Evolutionary conservation across 768 basidiomycete genomes (phyloP), one percentile per base, ranked within the genome.

Genomic region (Russula compacta): DNA sequence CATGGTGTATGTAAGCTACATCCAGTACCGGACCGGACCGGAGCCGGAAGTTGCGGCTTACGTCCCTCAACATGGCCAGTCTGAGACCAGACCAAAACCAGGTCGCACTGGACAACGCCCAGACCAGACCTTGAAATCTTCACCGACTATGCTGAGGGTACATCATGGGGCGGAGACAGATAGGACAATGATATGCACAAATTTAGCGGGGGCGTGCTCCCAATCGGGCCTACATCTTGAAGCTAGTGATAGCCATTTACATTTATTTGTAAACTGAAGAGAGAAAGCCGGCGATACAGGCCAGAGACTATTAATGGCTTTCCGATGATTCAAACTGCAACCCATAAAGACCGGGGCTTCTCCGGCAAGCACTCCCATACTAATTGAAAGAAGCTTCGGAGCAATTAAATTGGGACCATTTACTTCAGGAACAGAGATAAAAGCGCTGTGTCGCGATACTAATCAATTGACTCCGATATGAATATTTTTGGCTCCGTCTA

Each of bases 401-500:
- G 43, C 47, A 55, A 55, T 55, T 36, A 14, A 48, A 40, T 60
- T 40, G n/a, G 35, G 42, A 17, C 33, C 33, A 53, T 29, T 48
- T 62, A 44, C 19, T 53, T 53, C 56, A 48, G 44, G 44, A 48
- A 62, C 56, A 62, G 21, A 53, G 19, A 58, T 48, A 48, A 58
- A 56, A 36, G 38, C 38, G 36, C 46, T 47, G 55, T 56, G 38
- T 51, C 11, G 46, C 47, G 52, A 53, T 53, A 58, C 56, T 36
- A 62, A 51, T 62, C 52, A 62, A 50, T 51, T 36, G 42, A 44
- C 46, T 17, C n/a, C 33, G 17, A 61, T 33, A 58, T 47, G 49
- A 51, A 47, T 53, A 11, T 44, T 33, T 24, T 11, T 36, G 44
- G 44, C 35, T 48, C 35, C 39, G 21, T 47, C 59, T 64, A 78